A percentile compares a stretch with the other conserved stretches of the same genome.
Conservation (phyloP, 257 asterid species). For the Solanum sejunctum region DNA sequence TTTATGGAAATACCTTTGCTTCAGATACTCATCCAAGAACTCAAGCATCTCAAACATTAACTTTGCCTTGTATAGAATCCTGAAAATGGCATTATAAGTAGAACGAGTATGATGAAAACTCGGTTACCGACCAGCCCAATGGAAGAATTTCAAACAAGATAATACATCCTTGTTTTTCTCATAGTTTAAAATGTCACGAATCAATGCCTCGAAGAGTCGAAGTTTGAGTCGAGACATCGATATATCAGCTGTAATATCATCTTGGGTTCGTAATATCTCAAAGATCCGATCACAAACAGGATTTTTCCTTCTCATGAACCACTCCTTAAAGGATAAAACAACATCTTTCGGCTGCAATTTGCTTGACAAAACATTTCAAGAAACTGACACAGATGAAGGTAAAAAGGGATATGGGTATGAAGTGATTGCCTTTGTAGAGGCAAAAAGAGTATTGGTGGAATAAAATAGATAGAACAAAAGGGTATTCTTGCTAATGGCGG, state of each 20-base stretch:
- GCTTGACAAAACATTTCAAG: too few relatives aligned
- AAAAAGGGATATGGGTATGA: too few relatives aligned
- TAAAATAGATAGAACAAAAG: too few relatives aligned
- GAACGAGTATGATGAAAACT: constrained; percentile 32
- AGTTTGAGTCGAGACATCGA: constrained; percentile 43
- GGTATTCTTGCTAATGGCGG: too few relatives aligned
- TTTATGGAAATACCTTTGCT: constrained; percentile 14
- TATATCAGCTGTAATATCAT: constrained; percentile 26
- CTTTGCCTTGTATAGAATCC: constrained; percentile 33
- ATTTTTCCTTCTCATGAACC: constrained; percentile 39
- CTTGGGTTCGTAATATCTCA: constrained; percentile 42
- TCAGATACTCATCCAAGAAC: constrained; percentile 25
- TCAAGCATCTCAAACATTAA: constrained; percentile 16
- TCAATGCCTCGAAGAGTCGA: constrained; percentile 29
- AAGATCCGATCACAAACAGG: constrained; percentile 41
- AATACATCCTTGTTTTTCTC: constrained; percentile 38
- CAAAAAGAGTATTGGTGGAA: too few relatives aligned
- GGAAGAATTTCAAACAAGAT: constrained; percentile 70
- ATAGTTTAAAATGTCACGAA: constrained; percentile 46
- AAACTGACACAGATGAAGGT: too few relatives aligned
- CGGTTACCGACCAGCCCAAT: constrained; percentile 38
- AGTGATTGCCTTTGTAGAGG: too few relatives aligned
- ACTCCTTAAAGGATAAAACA: constrained; percentile 36
- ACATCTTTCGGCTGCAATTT: too few relatives aligned
- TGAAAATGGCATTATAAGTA: constrained; percentile 58